These are phyloP conservation scores for Phytophthora pisi DNA, from an alignment of 352 stramenopile species.

Conservation along the genomic window DNA sequence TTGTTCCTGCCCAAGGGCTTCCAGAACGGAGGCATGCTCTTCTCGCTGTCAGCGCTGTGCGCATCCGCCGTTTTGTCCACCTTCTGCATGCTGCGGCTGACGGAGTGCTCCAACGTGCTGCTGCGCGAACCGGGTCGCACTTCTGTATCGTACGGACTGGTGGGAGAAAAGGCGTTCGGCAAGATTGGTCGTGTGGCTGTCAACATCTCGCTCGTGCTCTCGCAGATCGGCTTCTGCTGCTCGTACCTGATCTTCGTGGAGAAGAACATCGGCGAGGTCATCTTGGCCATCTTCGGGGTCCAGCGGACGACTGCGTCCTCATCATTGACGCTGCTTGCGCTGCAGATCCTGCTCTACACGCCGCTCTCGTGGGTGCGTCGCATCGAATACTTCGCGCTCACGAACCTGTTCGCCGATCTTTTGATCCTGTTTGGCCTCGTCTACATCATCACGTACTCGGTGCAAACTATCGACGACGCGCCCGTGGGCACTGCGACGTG, in stretches of 20 bases:
- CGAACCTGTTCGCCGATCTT: conserved; percentile 67
- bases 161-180: conserved; percentile 65
- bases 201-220: conserved; percentile 74
- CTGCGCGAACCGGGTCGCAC: conserved; percentile 26
- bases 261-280: conserved; percentile 68
- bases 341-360: conserved; percentile 74
- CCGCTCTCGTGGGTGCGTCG: conserved; percentile 71
- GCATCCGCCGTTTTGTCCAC: conserved; percentile 54
- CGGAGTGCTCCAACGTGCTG: conserved; percentile 54
- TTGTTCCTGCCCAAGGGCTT: conserved; percentile 75
- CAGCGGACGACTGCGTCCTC: conserved; percentile 50
- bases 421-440: conserved; percentile 63
- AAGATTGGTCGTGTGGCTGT: conserved; percentile 54
- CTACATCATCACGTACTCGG: conserved; percentile 65
- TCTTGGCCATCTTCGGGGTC: conserved; percentile 55
- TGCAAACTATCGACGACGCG: conserved; percentile 45
- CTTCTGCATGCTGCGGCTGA: conserved; percentile 70
- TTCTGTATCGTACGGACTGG: conserved; percentile 61
- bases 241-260: conserved; percentile 82
- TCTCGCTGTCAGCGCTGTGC: conserved; percentile 56
- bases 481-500: conserved; percentile 41
- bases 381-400: conserved; percentile 80
- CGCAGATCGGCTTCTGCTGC: conserved; percentile 74
- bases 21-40: conserved; percentile 71
- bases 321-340: conserved; percentile 59